Base-by-base conservation (phyloP, 441 rosid genomes). In the Populus hybrid region DNA sequence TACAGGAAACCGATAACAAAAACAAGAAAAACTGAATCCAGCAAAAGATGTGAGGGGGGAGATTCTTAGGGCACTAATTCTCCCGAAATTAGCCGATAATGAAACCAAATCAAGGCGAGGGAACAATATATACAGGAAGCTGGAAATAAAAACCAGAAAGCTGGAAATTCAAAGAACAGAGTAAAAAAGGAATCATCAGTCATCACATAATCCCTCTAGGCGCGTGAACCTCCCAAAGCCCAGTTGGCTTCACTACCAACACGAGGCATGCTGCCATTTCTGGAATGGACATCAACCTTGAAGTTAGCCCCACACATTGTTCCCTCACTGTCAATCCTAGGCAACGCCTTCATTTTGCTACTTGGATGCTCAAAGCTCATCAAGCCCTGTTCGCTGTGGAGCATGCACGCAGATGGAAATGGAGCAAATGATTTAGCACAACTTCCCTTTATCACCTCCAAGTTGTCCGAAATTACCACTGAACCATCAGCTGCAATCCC, bases 401-500 rank as follows among this genome's bases (percentile, higher is more conserved):
- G 90, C 98, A 91, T 92, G n/a, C 95, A 95, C n/a, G 98, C 99
- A 73, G 84, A 71, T 20, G 99, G 99, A 76, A 95, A 95, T 46
- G 97, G 94, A 8, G 99, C 98, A 81, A 81, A 95, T 9, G 99
- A 92, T 82, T 95, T 93, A 5, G 92, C 96, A 81, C 99, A 95
- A 6, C 99, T 88, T 74, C 87, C 94, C 76, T 95, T 95, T 3
- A 95, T 85, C 2, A 90, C 88, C 76, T 89, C 95, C 79, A 88
- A 70, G 66, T 89, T 85, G 77, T 94, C 97, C 20, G 92, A 88
- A 3, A 95, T 84, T 10, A 92, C 93, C 32, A 92, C 90, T 8
- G 94, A 90, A 59, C 98, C 98, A 85, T 92, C 97, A 5, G 85
- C 94, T 63, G 93, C 97, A 59, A 95, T 81, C 0, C 98, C 99